Evolutionary conservation across 768 basidiomycete genomes (phyloP).

Genomic region (Glaciozyma martinii): DNA sequence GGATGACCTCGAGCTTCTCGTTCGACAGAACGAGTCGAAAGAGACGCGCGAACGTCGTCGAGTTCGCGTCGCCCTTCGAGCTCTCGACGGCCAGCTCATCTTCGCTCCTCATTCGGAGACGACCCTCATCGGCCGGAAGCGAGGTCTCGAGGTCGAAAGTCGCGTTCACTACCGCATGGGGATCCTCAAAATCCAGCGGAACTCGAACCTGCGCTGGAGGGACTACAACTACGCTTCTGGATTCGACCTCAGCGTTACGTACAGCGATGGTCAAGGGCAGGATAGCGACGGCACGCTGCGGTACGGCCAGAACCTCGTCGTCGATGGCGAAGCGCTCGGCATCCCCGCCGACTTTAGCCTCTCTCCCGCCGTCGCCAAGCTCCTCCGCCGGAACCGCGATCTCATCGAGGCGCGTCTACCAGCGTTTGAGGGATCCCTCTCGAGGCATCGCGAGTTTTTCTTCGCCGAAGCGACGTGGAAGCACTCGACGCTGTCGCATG

Average conservation of each 20-base stretch:
- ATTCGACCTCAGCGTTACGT: conserved; percentile 55
- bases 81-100: conserved; percentile 56
- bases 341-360: conserved; percentile 59
- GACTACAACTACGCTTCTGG: conserved; percentile 41
- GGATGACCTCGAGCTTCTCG: conserved; percentile 51
- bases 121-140: conserved; percentile 50
- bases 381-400: conserved; percentile 22
- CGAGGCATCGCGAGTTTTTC: conserved; percentile 50
- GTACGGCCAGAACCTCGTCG: conserved; percentile 44
- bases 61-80: conserved; percentile 56
- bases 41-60: conserved; percentile 49
- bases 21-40: conserved; percentile 53
- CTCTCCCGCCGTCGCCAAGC: conserved; percentile 48
- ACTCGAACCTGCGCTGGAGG: conserved; percentile 24
- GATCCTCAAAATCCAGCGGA: conserved; percentile 23
- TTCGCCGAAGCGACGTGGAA: conserved; percentile 51
- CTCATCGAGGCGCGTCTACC: conserved; percentile 12
- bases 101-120: conserved; percentile 56
- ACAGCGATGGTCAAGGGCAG: conserved; percentile 34
- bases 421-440: conserved; percentile 46
- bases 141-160: conserved; percentile 47
- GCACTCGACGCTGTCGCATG: conserved; percentile 50
- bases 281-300: conserved; percentile 4
- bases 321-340: conserved; percentile 52
- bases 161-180: conserved; percentile 8